These are phyloP conservation scores for Cladosporium halotolerans DNA, from an alignment of 2,329 filamentous ascomycete genomes.

Conservation along the genomic window DNA sequence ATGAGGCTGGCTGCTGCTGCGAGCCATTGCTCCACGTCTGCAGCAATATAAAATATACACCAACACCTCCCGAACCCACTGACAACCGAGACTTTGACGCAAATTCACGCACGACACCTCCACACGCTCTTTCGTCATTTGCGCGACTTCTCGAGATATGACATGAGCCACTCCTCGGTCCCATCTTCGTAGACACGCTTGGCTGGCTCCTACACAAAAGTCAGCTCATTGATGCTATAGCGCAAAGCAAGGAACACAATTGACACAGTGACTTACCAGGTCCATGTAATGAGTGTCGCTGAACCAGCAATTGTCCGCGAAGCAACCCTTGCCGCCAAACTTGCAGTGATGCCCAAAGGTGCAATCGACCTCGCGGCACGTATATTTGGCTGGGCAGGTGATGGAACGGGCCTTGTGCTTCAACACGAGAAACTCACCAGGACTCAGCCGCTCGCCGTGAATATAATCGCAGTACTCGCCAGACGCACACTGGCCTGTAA, in stretches of 20 bases:
- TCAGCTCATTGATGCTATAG: neutral
- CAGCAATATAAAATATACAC: too few species aligned
- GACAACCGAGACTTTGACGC: neutral
- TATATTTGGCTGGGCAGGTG: conserved; percentile 30
- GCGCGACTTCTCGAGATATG: conserved; percentile 20
- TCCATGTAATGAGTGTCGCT: conserved; percentile 36
- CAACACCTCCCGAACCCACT: neutral
- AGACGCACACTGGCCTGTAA: conserved; percentile 34
- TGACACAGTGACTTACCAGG: conserved; percentile 19
- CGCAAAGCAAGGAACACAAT: neutral
- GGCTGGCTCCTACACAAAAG: conserved; percentile 18
- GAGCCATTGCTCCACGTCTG: too few species aligned
- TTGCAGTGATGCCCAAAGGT: conserved; percentile 39
- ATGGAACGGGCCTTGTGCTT: conserved; percentile 38
- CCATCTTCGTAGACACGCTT: conserved; percentile 26
- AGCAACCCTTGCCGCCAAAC: conserved; percentile 30
- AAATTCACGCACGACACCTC: neutral
- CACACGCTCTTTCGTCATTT: neutral
- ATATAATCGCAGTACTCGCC: conserved; percentile 38
- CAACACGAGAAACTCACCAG: conserved; percentile 35
- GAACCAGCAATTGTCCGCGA: conserved; percentile 36
- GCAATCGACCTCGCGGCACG: conserved; percentile 38
- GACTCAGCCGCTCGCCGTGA: conserved; percentile 35
- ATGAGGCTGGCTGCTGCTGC: too few species aligned
- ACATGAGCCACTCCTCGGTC: conserved; percentile 23